Evolutionary conservation across 306 rosid species (phyloP), one percentile per base, ranked within the genome.

Genomic region (Lupinus albus): DNA sequence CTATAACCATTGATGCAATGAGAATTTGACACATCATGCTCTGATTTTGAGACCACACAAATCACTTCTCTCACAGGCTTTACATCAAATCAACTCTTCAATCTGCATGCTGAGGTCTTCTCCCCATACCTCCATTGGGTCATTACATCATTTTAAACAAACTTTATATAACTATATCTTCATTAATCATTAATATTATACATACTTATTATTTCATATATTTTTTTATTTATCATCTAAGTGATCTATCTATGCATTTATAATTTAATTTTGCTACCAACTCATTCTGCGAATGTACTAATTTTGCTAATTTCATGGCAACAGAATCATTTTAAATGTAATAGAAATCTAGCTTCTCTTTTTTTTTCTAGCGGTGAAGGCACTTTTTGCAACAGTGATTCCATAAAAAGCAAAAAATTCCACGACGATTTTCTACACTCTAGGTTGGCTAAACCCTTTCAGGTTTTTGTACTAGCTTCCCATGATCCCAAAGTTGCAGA

Each of bases 1-100:
- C 45, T 39, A 39, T 39, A 9, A 39, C n/a, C 80, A 88, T 79
- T 84, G 90, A 83, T 85, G 80, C 83, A 83, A 86, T 83, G 71
- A 63, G 81, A 86, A 77, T 85, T 85, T 88, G 96, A 88, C 96
- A 83, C 87, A 86, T 83, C 93, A 82, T 80, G 94, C 97, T 86
- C 91, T 77, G 71, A 85, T 80, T 88, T 85, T 86, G 84, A 85
- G 91, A 80, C 45, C 45, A 60, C 78, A 61, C 73, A 25, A 4
- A 79, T 9, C 41, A 84, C 76, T 71, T 36, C 28, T 48, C 17
- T 7, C 18, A 48, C 84, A 79, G 82, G 81, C 84, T 80, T 83
- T 78, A 80, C 70, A 83, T 83, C 91, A 81, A 81, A 83, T 86
- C 91, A 83, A 79, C 80, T 72, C 83, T 68, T 83, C 86, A 74